Conservation (phyloP, 371 early-diverging fungal genomes). For the Rhizomucor miehei region DNA sequence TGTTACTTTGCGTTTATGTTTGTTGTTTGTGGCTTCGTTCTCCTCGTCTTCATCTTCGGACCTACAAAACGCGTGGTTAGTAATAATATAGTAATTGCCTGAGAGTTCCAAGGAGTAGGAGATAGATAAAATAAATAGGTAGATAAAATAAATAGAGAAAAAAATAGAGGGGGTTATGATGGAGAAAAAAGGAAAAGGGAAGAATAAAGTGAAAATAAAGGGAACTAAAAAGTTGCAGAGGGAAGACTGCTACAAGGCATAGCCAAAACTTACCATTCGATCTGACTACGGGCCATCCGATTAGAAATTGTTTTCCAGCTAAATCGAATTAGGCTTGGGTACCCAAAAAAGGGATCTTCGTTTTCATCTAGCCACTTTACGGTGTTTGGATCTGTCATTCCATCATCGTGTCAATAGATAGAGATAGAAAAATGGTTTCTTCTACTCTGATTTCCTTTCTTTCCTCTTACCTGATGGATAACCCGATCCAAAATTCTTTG, state of each 20-base stretch:
- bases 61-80: constrained; percentile 5
- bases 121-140: neutral
- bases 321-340: constrained; percentile 90
- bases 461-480: constrained; percentile 80
- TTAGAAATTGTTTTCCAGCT: constrained; percentile 94
- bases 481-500: constrained; percentile 88
- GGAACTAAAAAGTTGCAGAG: too few relatives aligned
- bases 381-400: constrained; percentile 84
- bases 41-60: constrained; percentile 28
- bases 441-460: neutral
- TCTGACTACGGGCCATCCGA: constrained; percentile 49
- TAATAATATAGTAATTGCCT: neutral
- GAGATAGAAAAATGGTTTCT: neutral
- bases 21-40: constrained; percentile 7
- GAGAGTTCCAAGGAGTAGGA: neutral
- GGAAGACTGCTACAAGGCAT: neutral
- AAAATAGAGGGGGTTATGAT: too few relatives aligned
- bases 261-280: constrained; percentile 40
- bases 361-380: constrained; percentile 83
- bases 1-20: constrained; percentile 4
- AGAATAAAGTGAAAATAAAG: too few relatives aligned
- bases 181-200: too few relatives aligned
- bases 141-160: neutral
- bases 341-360: constrained; percentile 90
- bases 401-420: neutral